Base-by-base conservation (phyloP, 352 stramenopile species). In the Pythium sukuiense region DNA sequence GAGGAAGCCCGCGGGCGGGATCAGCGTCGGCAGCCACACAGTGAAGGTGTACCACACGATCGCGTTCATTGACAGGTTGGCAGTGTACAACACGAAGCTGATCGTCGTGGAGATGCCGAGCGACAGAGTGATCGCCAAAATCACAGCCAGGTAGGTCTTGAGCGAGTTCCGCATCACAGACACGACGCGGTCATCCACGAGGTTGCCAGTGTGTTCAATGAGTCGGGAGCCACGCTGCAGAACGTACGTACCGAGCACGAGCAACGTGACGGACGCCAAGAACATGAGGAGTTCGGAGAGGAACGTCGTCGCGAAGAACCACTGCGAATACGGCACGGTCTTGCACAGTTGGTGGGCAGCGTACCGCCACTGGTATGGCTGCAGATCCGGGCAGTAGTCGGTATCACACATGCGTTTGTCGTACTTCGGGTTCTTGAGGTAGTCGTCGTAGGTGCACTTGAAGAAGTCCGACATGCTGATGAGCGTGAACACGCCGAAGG, bases 371-470 rank as follows among this genome's bases (percentile, higher is more conserved):
- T 94, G 85, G 29, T 61, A 80, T 24, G 87, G 87, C 68, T 95
- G 85, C 43, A 95, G 65, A 63, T 95, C 86, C 0, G 84, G 86
- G 33, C 83, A 92, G 56, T 90, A 93, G 70, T 93, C 84, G 26
- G 77, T 76, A 24, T 87, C 80, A 48, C 83, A 93, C 59, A 91
- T 58, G 6, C 78, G 80, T 60, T 81, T 76, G 35, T 61, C 80
- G 69, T 92, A 92, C 39, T 81, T 80, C 7, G 83, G 84, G 65
- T 95, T 95, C 74, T 89, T 90, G 20, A 95, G 71, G 73, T 95
- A 95, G 61, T 95, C 87, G 55, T 92, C 79, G 70, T 95, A 95
- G 26, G 87, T 76, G 69, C 87, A 95, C 67, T 93, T 93, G 79
- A 89, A 88, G 50, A 95, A 85, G 56, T 87, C 76, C 0, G 77